These are phyloP conservation scores for Pseudozyma sp. DNA, from an alignment of 1,284 basidiomycete genomes.

Conservation along the genomic window DNA sequence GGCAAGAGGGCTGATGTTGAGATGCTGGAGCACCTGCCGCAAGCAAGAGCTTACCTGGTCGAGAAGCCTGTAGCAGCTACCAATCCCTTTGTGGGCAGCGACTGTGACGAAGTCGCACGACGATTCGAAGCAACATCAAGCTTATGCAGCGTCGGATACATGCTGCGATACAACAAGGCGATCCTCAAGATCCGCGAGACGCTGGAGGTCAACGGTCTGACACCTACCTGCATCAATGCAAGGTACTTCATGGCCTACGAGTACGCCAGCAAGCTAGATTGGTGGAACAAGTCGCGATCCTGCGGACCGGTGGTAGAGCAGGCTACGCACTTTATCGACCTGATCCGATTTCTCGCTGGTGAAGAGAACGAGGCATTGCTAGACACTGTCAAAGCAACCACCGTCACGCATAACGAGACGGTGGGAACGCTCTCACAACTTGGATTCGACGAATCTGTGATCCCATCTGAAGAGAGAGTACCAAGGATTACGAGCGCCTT, in stretches of 20 bases:
- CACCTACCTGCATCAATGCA: constrained; percentile 40
- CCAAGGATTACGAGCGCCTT: constrained; percentile 44
- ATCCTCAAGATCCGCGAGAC: constrained; percentile 30
- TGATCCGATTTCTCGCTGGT: constrained; percentile 50
- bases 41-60: constrained; percentile 42
- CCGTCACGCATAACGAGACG: constrained; percentile 25
- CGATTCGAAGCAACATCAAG: constrained; percentile 9
- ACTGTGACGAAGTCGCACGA: constrained; percentile 35
- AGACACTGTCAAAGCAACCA: constrained; percentile 26
- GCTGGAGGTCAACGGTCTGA: constrained; percentile 18
- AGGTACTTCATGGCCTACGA: constrained; percentile 63
- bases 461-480: constrained; percentile 27
- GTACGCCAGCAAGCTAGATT: constrained; percentile 45
- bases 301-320: constrained; percentile 67
- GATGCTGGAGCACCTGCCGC: constrained; percentile 26
- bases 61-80: constrained; percentile 63
- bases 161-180: constrained; percentile 45
- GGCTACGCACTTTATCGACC: constrained; percentile 64
- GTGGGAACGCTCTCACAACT: constrained; percentile 38
- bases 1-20: constrained; percentile 34
- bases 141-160: constrained; percentile 54
- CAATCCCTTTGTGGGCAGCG: constrained; percentile 26
- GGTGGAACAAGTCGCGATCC: constrained; percentile 52
- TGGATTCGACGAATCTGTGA: constrained; percentile 34
- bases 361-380: constrained; percentile 21